Evolutionary conservation across 257 asterid genomes (phyloP).

Genomic region (Prunella vulgaris): DNA sequence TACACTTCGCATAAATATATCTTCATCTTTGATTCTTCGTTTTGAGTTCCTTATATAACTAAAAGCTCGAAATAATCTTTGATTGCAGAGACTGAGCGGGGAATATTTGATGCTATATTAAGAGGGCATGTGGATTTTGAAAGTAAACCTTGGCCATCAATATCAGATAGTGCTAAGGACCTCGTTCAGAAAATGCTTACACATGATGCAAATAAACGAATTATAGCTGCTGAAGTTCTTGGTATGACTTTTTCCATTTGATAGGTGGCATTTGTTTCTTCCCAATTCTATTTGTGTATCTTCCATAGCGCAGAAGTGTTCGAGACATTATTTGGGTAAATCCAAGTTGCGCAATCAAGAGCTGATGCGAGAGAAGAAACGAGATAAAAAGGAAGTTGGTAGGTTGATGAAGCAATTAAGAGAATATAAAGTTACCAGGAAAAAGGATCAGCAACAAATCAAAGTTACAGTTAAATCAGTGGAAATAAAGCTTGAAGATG

Average conservation of each 20-base stretch:
- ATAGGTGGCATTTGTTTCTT: background rate
- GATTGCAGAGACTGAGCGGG: conserved; percentile 58
- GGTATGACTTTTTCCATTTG: conserved; percentile 37
- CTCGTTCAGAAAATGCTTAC: conserved; percentile 63
- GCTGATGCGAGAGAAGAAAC: conserved; percentile 52
- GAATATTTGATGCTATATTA: no score
- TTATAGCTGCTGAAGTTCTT: conserved; percentile 75
- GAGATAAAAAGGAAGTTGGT: conserved; percentile 40
- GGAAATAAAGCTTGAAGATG: conserved; percentile 47
- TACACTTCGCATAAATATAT: background rate
- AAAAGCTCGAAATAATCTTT: no score
- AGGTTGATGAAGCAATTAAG: conserved; percentile 39
- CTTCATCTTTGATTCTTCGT: background rate
- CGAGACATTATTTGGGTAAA: background rate
- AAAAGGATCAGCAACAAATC: conserved; percentile 33
- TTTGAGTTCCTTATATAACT: background rate
- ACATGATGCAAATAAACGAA: conserved; percentile 54
- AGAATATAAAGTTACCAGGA: conserved; percentile 36
- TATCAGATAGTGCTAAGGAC: conserved; percentile 70
- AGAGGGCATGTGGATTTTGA: conserved; percentile 64
- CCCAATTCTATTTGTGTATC: background rate
- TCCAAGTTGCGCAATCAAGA: conserved; percentile 42
- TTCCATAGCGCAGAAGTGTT: background rate
- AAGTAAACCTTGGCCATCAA: conserved; percentile 67
- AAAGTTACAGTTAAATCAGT: conserved; percentile 35